These are phyloP conservation scores for Amaranthus palmeri DNA, from an alignment of 148 eudicot species.

Conservation along the genomic window DNA sequence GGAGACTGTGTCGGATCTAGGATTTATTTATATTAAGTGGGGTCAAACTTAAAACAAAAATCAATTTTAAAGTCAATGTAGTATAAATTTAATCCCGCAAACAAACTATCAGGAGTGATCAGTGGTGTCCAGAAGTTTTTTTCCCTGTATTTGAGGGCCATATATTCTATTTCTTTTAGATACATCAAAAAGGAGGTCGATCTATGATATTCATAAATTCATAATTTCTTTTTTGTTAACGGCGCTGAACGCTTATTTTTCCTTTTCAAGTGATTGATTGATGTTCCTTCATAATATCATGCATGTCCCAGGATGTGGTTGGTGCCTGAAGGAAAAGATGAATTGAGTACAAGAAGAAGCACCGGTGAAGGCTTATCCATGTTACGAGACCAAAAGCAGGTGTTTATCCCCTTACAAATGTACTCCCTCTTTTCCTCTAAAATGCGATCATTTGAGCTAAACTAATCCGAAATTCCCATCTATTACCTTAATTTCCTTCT, in stretches of 20 bases:
- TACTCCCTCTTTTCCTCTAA: background rate
- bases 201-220: background rate
- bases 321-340: conserved; percentile 24
- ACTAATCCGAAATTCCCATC: background rate
- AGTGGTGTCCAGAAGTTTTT: too few relatives aligned
- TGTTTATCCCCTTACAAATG: background rate
- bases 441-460: background rate
- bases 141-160: too few relatives aligned
- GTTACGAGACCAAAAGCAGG: conserved; percentile 23
- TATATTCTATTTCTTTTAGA: too few relatives aligned
- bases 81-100: too few relatives aligned
- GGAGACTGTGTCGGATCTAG: too few relatives aligned
- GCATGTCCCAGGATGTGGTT: conserved; percentile 25
- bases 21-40: too few relatives aligned
- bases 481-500: background rate
- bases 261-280: background rate
- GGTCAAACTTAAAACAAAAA: too few relatives aligned
- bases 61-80: too few relatives aligned
- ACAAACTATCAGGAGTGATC: too few relatives aligned
- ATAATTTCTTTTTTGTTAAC: background rate
- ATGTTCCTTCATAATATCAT: background rate
- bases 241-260: background rate
- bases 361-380: background rate
- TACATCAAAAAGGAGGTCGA: too few relatives aligned
- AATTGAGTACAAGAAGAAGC: background rate